Percentiles rank a stretch among this genome's conserved stretches.
Evolutionary conservation across 352 stramenopile species (phyloP).

Genomic region (Pythium plurisporium): DNA sequence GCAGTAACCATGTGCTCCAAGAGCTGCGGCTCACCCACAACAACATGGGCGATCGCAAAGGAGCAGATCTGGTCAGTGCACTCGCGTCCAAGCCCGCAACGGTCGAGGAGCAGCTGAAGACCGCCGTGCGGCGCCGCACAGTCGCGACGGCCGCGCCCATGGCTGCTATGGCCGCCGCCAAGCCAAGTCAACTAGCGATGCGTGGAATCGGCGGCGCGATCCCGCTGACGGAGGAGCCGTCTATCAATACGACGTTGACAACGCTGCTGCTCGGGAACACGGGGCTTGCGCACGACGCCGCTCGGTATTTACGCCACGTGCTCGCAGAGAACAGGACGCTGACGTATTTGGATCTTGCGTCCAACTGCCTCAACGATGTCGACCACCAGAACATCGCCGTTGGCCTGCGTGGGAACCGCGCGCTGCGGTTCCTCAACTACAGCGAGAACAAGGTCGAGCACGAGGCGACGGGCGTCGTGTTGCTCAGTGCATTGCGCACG

Average conservation of each 20-base stretch:
- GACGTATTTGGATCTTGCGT: slow-evolving; percentile 44
- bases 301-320: slow-evolving; percentile 37
- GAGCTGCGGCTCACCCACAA: slow-evolving; percentile 71
- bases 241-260: slow-evolving; percentile 59
- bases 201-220: neutral
- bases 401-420: slow-evolving; percentile 41
- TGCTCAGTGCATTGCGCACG: slow-evolving; percentile 33
- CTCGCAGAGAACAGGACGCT: slow-evolving; percentile 43
- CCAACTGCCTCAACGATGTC: slow-evolving; percentile 18
- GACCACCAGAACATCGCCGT: slow-evolving; percentile 35
- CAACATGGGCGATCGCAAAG: slow-evolving; percentile 49
- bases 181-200: neutral
- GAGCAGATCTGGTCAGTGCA: slow-evolving; percentile 43
- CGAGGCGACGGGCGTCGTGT: slow-evolving; percentile 20
- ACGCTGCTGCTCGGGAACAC: slow-evolving; percentile 57
- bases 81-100: slow-evolving; percentile 37
- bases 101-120: slow-evolving; percentile 54
- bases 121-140: slow-evolving; percentile 23
- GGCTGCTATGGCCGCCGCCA: neutral
- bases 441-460: slow-evolving; percentile 59
- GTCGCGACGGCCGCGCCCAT: slow-evolving; percentile 23
- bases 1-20: slow-evolving; percentile 39
- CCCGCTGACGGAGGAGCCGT: slow-evolving; percentile 22
- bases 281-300: slow-evolving; percentile 49
- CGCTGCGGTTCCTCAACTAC: slow-evolving; percentile 47